Evolutionary conservation across 495 filamentous ascomycete genomes (phyloP), one percentile per base, ranked within the genome.

Genomic region (Hypoxylon lenormandii): DNA sequence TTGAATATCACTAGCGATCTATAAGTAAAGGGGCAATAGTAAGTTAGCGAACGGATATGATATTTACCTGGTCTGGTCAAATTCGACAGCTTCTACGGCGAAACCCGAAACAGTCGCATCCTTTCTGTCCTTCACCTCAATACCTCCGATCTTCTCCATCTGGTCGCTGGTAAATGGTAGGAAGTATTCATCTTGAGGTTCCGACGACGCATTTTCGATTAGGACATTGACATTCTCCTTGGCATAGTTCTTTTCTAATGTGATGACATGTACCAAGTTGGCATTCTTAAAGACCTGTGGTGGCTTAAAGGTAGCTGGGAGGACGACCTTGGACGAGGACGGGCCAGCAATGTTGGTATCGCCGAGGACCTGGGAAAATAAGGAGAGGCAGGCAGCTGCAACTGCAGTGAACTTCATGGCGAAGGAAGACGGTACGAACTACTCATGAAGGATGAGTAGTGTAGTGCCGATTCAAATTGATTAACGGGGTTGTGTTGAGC

Each of bases 41-140:
- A 50, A 22, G 33, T n/a, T 26, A 57, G 18, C 4, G 22, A 42
- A 47, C 28, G 21, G 36, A 33, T 26, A 8, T 15, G 21, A 4
- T 21, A 26, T 72, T 48, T 78, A 91, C 91, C 87, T 91, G 62
- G 84, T 76, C 12, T 80, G 73, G 72, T 91, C 86, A 69, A 85
- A 87, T 70, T 89, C 87, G 10, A 89, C 87, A 21, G 84, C 78
- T 74, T 90, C 88, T 47, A 89, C 90, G 28, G 79, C 79, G 70
- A 97, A 95, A 11, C 84, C 82, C 10, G 85, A 86, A 64, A 86
- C 81, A 61, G 85, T 85, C 36, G 86, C 75, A 43, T 91, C 86
- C 76, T 97, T 96, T 82, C 93, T 95, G 72, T 97, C 92, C 74
- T 88, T 90, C 16, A 93, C 95, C 81, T 98, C 94, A 47, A 98